Evolutionary conservation across 1,139 yeast species (phyloP).

Genomic region (Kurtzmaniella quercitrusa): DNA sequence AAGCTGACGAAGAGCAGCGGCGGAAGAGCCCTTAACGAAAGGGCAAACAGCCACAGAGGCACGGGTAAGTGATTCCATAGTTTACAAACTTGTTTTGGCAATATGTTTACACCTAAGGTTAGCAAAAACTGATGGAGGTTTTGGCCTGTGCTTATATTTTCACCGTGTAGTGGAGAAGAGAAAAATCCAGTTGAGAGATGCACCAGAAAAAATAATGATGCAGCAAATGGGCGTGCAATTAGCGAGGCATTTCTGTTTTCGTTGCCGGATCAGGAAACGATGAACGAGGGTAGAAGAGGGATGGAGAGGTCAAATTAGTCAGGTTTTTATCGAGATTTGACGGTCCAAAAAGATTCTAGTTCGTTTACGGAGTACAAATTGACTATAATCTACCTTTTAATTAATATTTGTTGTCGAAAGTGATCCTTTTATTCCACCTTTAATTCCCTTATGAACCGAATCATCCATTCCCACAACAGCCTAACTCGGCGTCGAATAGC

Average conservation of each 20-base stretch:
- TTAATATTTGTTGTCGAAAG: too few species aligned
- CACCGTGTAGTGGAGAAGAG: neutral
- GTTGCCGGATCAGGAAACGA: neutral
- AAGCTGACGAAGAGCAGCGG: slow-evolving; percentile 55
- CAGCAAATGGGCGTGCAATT: neutral
- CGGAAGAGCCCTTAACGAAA: slow-evolving; percentile 68
- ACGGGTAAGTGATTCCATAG: slow-evolving; percentile 80
- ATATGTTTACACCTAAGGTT: too few species aligned
- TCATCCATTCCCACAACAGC: too few species aligned
- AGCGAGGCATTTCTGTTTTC: neutral
- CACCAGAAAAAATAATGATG: neutral
- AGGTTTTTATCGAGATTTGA: too few species aligned
- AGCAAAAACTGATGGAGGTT: neutral
- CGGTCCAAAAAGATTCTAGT: too few species aligned
- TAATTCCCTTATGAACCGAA: too few species aligned
- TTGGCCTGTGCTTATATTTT: neutral
- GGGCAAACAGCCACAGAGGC: slow-evolving; percentile 84
- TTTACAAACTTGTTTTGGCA: slow-evolving; percentile 3
- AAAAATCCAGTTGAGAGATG: neutral
- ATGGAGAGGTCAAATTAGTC: too few species aligned
- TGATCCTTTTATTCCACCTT: too few species aligned
- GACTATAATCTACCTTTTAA: too few species aligned
- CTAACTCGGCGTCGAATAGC: neutral
- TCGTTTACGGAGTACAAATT: too few species aligned
- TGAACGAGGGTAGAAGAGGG: too few species aligned